phyloP scores from a whole-genome alignment of 2,329 filamentous ascomycete genomes.

The Nothomitra cinnamomea region DNA sequence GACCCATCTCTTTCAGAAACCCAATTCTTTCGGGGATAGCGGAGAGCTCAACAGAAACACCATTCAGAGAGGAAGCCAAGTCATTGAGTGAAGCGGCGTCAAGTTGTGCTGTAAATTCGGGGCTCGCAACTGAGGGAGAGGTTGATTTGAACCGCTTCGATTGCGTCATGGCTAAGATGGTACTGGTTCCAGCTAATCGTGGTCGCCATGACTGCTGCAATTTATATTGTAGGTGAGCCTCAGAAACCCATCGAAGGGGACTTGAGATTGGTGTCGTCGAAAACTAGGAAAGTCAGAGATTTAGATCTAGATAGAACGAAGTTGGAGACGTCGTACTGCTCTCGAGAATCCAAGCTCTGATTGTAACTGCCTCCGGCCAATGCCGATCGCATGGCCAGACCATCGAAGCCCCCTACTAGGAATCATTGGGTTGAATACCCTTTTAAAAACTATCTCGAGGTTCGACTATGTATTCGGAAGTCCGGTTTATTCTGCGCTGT shows the following conservation, averaged over 20 bases:
- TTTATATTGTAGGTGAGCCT: not conserved
- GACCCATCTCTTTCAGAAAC: slow-evolving; percentile 63
- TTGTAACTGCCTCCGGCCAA: slow-evolving; percentile 5
- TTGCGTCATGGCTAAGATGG: slow-evolving; percentile 7
- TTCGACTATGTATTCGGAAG: no score
- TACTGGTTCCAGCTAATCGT: not conserved
- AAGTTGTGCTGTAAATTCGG: slow-evolving; percentile 7
- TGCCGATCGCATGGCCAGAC: slow-evolving; percentile 13
- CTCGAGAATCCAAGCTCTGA: not conserved
- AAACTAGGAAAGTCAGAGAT: not conserved
- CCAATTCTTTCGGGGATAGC: slow-evolving; percentile 60
- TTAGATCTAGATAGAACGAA: not conserved
- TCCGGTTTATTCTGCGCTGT: no score
- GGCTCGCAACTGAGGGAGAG: slow-evolving; percentile 16
- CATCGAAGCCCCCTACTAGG: slow-evolving; percentile 29
- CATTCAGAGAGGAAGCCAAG: not conserved
- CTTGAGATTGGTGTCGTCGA: not conserved
- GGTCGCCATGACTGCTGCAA: not conserved
- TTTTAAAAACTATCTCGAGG: no score
- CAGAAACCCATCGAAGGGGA: not conserved
- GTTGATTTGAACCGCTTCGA: slow-evolving; percentile 13
- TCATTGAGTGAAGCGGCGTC: slow-evolving; percentile 1
- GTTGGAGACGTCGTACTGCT: not conserved
- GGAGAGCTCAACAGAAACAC: slow-evolving; percentile 21
- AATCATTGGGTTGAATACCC: slow-evolving; percentile 20